A percentile compares a stretch with the other conserved stretches of the same genome.
Evolutionary conservation across 192 early-diverging fungal species (phyloP).

Genomic region (Umbelopsis sp.): DNA sequence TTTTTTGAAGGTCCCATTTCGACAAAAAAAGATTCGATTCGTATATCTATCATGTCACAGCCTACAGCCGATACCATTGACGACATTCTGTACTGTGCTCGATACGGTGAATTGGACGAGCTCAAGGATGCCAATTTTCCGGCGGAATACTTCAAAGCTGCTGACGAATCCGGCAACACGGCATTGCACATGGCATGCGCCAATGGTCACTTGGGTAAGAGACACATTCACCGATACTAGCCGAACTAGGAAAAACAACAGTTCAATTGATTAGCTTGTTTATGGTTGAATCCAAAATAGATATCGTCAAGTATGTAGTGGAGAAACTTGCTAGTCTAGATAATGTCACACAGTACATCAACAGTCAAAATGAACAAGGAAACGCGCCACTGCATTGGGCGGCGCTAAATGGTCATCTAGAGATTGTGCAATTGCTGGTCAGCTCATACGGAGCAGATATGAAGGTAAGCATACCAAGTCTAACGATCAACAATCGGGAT

Average conservation of each 20-base stretch:
- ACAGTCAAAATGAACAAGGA: slow-evolving; percentile 60
- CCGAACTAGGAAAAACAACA: neutral
- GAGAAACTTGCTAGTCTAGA: slow-evolving; percentile 31
- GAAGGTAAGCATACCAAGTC: slow-evolving; percentile 44
- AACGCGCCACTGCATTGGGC: slow-evolving; percentile 86
- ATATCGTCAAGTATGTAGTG: slow-evolving; percentile 56
- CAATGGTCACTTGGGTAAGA: slow-evolving; percentile 70
- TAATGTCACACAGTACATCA: slow-evolving; percentile 36
- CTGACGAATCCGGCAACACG: slow-evolving; percentile 61
- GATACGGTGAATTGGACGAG: slow-evolving; percentile 77
- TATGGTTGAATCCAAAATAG: slow-evolving; percentile 27
- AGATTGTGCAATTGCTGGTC: slow-evolving; percentile 65
- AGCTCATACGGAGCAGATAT: slow-evolving; percentile 57
- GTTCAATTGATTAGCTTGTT: neutral
- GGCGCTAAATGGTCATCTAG: slow-evolving; percentile 77
- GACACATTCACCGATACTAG: neutral
- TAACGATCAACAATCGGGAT: slow-evolving; percentile 6
- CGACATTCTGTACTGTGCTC: slow-evolving; percentile 67
- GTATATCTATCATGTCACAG: slow-evolving; percentile 1
- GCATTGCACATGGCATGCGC: slow-evolving; percentile 82
- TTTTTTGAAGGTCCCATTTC: neutral
- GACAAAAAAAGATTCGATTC: neutral
- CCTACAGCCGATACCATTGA: slow-evolving; percentile 33
- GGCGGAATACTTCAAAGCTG: slow-evolving; percentile 30
- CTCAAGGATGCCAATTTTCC: slow-evolving; percentile 44